A percentile compares a stretch with the other conserved stretches of the same genome.
These are phyloP conservation scores for Aspergillus arachidicola DNA, from an alignment of 2,329 filamentous ascomycete species.

Conservation along the genomic window DNA sequence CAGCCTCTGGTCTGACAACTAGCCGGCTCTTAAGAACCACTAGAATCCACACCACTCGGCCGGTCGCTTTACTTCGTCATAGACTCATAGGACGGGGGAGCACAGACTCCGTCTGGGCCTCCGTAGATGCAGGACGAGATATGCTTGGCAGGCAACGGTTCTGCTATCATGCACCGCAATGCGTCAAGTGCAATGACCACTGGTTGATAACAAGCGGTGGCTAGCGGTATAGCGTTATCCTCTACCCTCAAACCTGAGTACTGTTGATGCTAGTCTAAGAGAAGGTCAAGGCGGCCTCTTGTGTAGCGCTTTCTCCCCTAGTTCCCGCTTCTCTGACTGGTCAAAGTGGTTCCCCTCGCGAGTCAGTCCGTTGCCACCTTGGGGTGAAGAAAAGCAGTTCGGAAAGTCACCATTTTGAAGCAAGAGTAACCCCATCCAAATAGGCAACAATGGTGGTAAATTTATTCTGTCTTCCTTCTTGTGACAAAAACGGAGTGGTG, in stretches of 20 bases:
- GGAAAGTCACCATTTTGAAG: neutral
- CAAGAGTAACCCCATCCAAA: neutral
- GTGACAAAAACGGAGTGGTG: neutral
- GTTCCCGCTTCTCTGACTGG: neutral
- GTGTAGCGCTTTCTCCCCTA: neutral
- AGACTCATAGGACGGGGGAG: constrained; percentile 7
- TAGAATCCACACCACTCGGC: constrained; percentile 7
- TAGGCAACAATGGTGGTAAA: neutral
- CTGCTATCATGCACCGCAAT: constrained; percentile 13
- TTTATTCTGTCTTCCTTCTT: neutral
- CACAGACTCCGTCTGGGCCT: constrained; percentile 20
- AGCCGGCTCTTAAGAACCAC: neutral
- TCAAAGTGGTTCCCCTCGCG: neutral
- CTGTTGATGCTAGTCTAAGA: neutral
- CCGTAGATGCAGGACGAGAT: constrained; percentile 14
- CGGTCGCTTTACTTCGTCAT: constrained; percentile 8
- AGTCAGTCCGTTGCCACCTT: neutral
- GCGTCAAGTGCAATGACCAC: constrained; percentile 15
- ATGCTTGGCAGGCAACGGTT: constrained; percentile 19
- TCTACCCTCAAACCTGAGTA: neutral
- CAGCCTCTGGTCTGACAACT: neutral
- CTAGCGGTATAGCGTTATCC: neutral
- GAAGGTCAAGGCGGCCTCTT: constrained; percentile 7
- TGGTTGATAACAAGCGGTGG: neutral
- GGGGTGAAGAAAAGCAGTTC: neutral